Percentiles rank a stretch among this genome's conserved stretches.
These are phyloP conservation scores for Pyrrhoderma lamaoense DNA, from an alignment of 1,284 basidiomycete genomes.

Conservation along the genomic window DNA sequence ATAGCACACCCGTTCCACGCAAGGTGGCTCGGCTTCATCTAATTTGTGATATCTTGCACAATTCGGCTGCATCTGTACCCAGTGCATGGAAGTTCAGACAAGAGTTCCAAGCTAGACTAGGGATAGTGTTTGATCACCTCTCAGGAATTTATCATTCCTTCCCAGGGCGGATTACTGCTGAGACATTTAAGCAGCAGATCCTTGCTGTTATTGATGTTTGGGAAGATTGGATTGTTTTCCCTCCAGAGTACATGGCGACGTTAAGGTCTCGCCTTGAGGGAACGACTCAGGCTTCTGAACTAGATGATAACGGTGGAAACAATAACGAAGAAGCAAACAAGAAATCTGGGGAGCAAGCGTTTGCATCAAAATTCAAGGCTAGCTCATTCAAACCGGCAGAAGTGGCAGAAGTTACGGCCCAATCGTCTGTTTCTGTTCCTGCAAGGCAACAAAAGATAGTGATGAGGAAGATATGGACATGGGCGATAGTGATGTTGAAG, in stretches of 20 bases:
- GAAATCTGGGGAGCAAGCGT: constrained; percentile 27
- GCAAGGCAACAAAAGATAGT: constrained; percentile 28
- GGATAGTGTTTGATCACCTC: constrained; percentile 88
- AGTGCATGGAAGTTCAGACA: constrained; percentile 93
- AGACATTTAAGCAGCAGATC: constrained; percentile 89
- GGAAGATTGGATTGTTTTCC: constrained; percentile 95
- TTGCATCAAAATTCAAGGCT: constrained; percentile 66
- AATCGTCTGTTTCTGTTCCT: too few relatives aligned
- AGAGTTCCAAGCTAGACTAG: constrained; percentile 82
- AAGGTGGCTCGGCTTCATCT: constrained; percentile 93
- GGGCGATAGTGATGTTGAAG: constrained; percentile 37
- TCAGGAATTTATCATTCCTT: constrained; percentile 90
- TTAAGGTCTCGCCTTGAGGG: constrained; percentile 71
- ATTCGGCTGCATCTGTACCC: constrained; percentile 81
- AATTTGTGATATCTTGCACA: constrained; percentile 96
- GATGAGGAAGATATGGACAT: constrained; percentile 40
- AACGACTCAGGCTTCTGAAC: constrained; percentile 29
- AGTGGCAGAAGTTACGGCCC: constrained; percentile 26
- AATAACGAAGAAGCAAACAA: constrained; percentile 28
- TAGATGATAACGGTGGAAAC: constrained; percentile 26
- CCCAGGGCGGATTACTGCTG: constrained; percentile 87
- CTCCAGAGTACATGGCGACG: constrained; percentile 72
- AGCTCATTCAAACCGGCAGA: constrained; percentile 69
- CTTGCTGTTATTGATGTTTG: constrained; percentile 82
- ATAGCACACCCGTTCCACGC: constrained; percentile 86